Evolutionary conservation across 768 basidiomycete species (phyloP), one percentile per base, ranked within the genome.

Genomic region (Russula foetens): DNA sequence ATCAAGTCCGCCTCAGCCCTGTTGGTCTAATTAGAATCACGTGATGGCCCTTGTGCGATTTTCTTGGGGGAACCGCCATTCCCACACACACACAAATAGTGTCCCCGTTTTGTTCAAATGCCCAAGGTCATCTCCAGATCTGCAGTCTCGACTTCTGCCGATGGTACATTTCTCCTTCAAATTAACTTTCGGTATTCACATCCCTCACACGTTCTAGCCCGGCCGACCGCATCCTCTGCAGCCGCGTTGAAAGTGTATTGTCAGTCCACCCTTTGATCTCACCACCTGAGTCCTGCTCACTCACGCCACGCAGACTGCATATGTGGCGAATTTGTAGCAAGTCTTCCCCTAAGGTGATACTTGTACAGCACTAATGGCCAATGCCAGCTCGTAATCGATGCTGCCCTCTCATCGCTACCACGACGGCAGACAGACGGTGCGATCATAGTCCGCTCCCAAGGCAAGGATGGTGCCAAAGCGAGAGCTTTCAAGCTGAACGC

Each of bases 111-210:
- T 59, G 46, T 33, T 2, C 23, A 24, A 59, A 96, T 96, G 93
- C 93, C 93, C 55, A 95, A 95, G 73, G 90, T 97, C 63, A 82
- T 94, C 69, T 92, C 92, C 3, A 83, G 91, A 65, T 93, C 90
- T 44, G 86, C 90, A 4, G 83, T 93, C 62, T 93, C 92, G 9
- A 90, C 92, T 3, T 94, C 92, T 4, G 84, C 90, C 38, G 88
- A 91, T 70, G 90, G 90, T 90, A 53, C 39, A 19, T 53, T 23
- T 23, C 14, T 15, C 44, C 9, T 53, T 29, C 53, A 26, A 43
- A 29, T 43, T 35, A 35, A n/a, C 38, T 19, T 29, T 39, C 43
- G 8, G 2, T 52, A 9, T 21, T 33, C 11, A 47, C 31, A 54
- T 12, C 47, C 56, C 53, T 63, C 48, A 54, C 50, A 60, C 28